phyloP scores from a whole-genome alignment of 2,329 filamentous ascomycete genomes.

The Xylariaceae sp. region DNA sequence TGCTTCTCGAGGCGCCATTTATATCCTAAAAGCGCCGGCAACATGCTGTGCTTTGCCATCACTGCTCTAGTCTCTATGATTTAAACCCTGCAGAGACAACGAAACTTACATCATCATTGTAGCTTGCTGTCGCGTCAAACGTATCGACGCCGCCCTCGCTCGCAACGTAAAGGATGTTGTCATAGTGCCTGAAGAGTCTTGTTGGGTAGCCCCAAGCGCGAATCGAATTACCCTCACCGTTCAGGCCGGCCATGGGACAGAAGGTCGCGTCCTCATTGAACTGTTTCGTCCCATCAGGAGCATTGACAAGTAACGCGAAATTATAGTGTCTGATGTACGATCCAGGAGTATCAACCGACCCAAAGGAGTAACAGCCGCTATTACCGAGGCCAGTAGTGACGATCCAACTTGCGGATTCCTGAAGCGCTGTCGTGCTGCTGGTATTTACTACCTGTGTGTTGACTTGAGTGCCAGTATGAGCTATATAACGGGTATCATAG shows the following conservation, averaged over 20 bases:
- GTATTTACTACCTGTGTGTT: conserved; percentile 53
- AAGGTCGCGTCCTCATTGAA: conserved; percentile 62
- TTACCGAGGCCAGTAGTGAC: conserved; percentile 54
- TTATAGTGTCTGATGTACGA: conserved; percentile 55
- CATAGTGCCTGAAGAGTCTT: conserved; percentile 53
- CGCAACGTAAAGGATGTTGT: conserved; percentile 33
- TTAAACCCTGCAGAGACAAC: too few species aligned
- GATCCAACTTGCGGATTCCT: conserved; percentile 50
- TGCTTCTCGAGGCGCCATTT: too few species aligned
- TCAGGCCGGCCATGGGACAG: conserved; percentile 51
- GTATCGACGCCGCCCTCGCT: conserved; percentile 33
- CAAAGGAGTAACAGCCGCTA: conserved; percentile 57
- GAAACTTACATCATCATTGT: conserved; percentile 53
- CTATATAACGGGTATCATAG: conserved; percentile 51
- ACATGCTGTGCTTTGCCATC: too few species aligned
- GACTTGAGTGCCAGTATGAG: conserved; percentile 47
- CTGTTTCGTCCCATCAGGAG: conserved; percentile 51
- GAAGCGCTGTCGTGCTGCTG: conserved; percentile 45
- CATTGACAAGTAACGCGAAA: conserved; percentile 47
- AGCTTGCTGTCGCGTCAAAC: conserved; percentile 47
- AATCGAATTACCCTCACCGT: conserved; percentile 46
- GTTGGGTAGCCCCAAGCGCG: conserved; percentile 59
- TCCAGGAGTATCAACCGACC: conserved; percentile 54
- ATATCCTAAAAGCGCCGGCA: too few species aligned
- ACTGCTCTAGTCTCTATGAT: too few species aligned